Base-by-base conservation (phyloP, 2,329 filamentous ascomycete species). In the Cordyceps fumosorosea region DNA sequence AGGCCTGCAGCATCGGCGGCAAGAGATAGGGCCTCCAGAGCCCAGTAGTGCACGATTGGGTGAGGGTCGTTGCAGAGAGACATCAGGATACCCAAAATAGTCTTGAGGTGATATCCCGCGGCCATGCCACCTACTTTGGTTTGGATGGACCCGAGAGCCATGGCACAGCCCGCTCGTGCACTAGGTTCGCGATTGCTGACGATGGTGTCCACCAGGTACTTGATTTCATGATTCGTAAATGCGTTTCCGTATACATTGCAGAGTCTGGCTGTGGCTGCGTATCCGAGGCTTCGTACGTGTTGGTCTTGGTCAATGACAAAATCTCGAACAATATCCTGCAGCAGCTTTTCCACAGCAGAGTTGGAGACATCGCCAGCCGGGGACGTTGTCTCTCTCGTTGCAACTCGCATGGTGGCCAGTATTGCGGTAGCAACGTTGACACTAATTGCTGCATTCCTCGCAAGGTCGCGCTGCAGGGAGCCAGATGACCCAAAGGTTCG, bases 71-170 rank as follows among this genome's bases (percentile, higher is more conserved):
- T 96, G 73, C 92, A 93, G 11, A 99, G 82, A 8, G 95, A 98
- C 89, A 98, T 96, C n/a, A 99, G 79, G 45, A 99, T 96, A 20
- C 93, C 90, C n/a, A 97, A 84, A 56, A 99, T 97, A 1, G 92
- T 97, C 78, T 98, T 98, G 56, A 99, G 81, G 72, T 99, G 95
- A 69, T 95, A 92, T 3, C 93, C 92, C 60, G 95, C 95, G 59
- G 95, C 95, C 93, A 99, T 98, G 62, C 95, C 93, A 62, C 95
- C 96, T 40, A 99, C 90, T 73, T 96, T 92, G 20, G 91, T 90
- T 75, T 99, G 93, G 57, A 99, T 98, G 62, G 89, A 90, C 10
- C 95, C 95, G 34, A 99, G 78, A 14, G 95, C 92, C 79, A 96
- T 91, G 18, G 96, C 95, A 75, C 93, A 99, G 12, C 95, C 95